These are phyloP conservation scores for Cordyceps javanica DNA, from an alignment of 2,329 filamentous ascomycete genomes.

Conservation along the genomic window DNA sequence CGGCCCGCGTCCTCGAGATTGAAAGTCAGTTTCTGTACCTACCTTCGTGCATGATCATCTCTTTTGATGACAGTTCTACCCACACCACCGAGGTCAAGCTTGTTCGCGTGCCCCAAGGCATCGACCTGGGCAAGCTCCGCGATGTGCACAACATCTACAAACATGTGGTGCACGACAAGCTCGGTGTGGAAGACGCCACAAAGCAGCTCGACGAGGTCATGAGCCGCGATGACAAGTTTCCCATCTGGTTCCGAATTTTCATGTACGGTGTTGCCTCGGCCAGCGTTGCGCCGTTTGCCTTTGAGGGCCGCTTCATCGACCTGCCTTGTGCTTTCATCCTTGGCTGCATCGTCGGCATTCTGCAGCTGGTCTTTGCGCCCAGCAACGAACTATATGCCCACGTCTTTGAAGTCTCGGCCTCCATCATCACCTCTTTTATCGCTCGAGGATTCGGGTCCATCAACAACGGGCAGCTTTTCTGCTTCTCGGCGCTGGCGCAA, in stretches of 20 bases:
- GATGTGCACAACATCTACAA: constrained; percentile 76
- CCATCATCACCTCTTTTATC: constrained; percentile 61
- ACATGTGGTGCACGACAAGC: constrained; percentile 71
- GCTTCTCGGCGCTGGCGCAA: constrained; percentile 66
- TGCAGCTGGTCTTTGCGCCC: constrained; percentile 70
- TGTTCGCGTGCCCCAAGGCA: constrained; percentile 60
- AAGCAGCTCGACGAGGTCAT: constrained; percentile 52
- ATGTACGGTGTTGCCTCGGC: constrained; percentile 72
- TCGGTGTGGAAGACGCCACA: constrained; percentile 65
- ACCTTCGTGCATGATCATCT: constrained; percentile 90
- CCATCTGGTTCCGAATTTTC: constrained; percentile 50
- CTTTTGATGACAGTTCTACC: constrained; percentile 69
- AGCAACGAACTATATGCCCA: constrained; percentile 63
- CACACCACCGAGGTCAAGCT: constrained; percentile 78
- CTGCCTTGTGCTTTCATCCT: constrained; percentile 71
- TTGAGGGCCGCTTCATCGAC: constrained; percentile 70
- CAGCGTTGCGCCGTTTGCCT: constrained; percentile 73
- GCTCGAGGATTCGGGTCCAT: constrained; percentile 66
- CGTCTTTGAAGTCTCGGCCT: constrained; percentile 47
- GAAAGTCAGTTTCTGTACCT: constrained; percentile 87
- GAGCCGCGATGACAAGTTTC: constrained; percentile 38
- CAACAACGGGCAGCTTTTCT: constrained; percentile 51
- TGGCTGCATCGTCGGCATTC: constrained; percentile 64
- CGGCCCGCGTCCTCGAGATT: constrained; percentile 79
- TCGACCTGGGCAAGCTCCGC: constrained; percentile 67